Evolutionary conservation across 768 basidiomycete species (phyloP).

Genomic region (Lepiota brunneoincarnata): DNA sequence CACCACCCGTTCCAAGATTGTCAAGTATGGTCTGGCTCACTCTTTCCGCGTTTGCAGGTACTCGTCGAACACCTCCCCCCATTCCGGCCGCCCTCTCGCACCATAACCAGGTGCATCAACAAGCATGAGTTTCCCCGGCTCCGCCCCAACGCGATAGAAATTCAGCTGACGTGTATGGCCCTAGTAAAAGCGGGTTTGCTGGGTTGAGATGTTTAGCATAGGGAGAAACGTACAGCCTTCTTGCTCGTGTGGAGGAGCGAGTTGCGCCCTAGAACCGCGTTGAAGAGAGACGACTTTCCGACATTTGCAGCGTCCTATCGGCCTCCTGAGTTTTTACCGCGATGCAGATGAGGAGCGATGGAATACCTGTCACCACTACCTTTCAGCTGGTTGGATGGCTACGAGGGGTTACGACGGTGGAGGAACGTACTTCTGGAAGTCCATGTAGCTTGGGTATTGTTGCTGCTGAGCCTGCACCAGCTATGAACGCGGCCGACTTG

Average conservation of each 20-base stretch:
- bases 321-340: neutral
- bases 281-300: slow-evolving; percentile 75
- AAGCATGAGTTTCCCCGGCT: slow-evolving; percentile 57
- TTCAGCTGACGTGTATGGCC: slow-evolving; percentile 72
- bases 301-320: slow-evolving; percentile 71
- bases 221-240: slow-evolving; percentile 52
- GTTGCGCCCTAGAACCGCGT: slow-evolving; percentile 59
- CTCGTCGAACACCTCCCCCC: slow-evolving; percentile 67
- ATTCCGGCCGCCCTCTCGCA: slow-evolving; percentile 66
- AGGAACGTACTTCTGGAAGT: slow-evolving; percentile 38
- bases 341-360: neutral
- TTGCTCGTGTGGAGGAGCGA: slow-evolving; percentile 62
- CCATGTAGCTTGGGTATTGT: slow-evolving; percentile 39
- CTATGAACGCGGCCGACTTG: slow-evolving; percentile 35
- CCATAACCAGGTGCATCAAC: slow-evolving; percentile 87
- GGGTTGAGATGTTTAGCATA: neutral
- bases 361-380: slow-evolving; percentile 45
- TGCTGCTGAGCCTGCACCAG: slow-evolving; percentile 32
- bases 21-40: slow-evolving; percentile 36
- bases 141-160: slow-evolving; percentile 65
- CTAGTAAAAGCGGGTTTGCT: slow-evolving; percentile 30
- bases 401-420: neutral
- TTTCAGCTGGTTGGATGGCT: slow-evolving; percentile 16
- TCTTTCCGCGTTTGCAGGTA: slow-evolving; percentile 60
- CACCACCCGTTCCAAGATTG: slow-evolving; percentile 4